Evolutionary conservation across 2,329 filamentous ascomycete genomes (phyloP).

Genomic region (Cordyceps militaris): DNA sequence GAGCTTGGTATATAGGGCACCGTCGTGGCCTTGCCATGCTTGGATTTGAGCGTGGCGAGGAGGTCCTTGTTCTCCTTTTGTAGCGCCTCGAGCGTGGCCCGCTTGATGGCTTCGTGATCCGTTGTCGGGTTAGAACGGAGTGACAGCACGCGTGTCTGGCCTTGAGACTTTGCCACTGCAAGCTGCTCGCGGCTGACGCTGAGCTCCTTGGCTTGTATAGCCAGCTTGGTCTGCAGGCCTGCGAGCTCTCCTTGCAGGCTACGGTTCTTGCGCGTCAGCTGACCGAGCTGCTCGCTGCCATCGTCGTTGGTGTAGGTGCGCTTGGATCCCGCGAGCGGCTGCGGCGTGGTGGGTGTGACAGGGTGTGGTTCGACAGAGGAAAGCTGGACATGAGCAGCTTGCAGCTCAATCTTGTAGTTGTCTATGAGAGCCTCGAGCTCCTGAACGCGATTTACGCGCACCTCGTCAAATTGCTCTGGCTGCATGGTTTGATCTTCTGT

Average conservation of each 20-base stretch:
- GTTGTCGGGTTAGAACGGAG: constrained; percentile 89
- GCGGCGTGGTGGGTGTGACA: constrained; percentile 26
- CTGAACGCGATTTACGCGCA: constrained; percentile 65
- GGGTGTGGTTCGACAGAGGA: constrained; percentile 49
- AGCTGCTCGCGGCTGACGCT: constrained; percentile 68
- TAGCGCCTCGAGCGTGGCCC: constrained; percentile 68
- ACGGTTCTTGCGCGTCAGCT: constrained; percentile 80
- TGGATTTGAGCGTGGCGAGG: constrained; percentile 59
- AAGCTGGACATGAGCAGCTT: constrained; percentile 68
- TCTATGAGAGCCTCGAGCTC: constrained; percentile 83
- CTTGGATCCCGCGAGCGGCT: constrained; percentile 49
- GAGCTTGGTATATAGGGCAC: constrained; percentile 66
- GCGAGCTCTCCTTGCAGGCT: constrained; percentile 73
- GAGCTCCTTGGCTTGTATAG: constrained; percentile 68
- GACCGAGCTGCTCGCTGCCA: constrained; percentile 63
- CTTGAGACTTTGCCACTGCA: constrained; percentile 54
- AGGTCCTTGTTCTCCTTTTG: constrained; percentile 80
- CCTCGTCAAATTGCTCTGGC: constrained; percentile 68
- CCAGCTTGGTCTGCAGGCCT: constrained; percentile 60
- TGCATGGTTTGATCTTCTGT: constrained; percentile 83
- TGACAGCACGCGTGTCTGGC: constrained; percentile 74
- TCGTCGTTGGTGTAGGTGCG: constrained; percentile 52
- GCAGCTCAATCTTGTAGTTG: constrained; percentile 74
- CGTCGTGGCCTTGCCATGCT: constrained; percentile 27
- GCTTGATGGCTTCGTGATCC: constrained; percentile 76